These are phyloP conservation scores for Zancudomyces culisetae DNA, from an alignment of 371 early-diverging fungal species.

Conservation along the genomic window DNA sequence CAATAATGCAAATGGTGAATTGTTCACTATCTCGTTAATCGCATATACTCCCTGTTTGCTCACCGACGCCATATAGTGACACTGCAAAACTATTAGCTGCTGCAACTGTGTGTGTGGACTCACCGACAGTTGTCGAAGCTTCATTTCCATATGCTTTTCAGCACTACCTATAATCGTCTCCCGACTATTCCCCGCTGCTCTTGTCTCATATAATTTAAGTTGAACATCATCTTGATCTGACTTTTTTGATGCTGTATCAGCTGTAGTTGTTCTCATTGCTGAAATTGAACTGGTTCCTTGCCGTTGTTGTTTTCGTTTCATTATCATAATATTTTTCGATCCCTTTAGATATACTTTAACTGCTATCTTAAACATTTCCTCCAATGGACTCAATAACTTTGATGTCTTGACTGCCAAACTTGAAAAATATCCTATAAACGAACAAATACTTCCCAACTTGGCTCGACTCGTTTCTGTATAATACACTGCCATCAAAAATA, in stretches of 20 bases:
- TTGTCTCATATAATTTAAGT: too few species aligned
- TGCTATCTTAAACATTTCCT: slow-evolving; percentile 48
- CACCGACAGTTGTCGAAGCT: slow-evolving; percentile 40
- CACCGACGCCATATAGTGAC: slow-evolving; percentile 21
- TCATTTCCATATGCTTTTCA: slow-evolving; percentile 8
- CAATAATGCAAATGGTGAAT: slow-evolving; percentile 54
- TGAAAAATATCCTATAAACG: slow-evolving; percentile 59
- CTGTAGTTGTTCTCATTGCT: too few species aligned
- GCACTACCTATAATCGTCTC: neutral
- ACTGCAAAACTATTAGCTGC: slow-evolving; percentile 40
- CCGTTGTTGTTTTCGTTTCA: neutral
- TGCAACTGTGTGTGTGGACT: slow-evolving; percentile 42
- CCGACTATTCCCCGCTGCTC: neutral
- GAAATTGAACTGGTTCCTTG: too few species aligned
- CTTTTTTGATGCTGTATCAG: neutral
- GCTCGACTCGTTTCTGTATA: slow-evolving; percentile 69
- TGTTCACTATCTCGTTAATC: slow-evolving; percentile 8
- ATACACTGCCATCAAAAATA: slow-evolving; percentile 67
- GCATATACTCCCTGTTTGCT: neutral
- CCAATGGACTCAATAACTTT: slow-evolving; percentile 45
- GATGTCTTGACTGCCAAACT: slow-evolving; percentile 62
- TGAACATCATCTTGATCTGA: neutral
- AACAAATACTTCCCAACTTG: slow-evolving; percentile 40
- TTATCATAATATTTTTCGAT: slow-evolving; percentile 2
- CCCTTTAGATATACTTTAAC: slow-evolving; percentile 15